Evolutionary conservation across 352 stramenopile genomes (phyloP), one percentile per base, ranked within the genome.

Genomic region (Elongisporangium anandrum): DNA sequence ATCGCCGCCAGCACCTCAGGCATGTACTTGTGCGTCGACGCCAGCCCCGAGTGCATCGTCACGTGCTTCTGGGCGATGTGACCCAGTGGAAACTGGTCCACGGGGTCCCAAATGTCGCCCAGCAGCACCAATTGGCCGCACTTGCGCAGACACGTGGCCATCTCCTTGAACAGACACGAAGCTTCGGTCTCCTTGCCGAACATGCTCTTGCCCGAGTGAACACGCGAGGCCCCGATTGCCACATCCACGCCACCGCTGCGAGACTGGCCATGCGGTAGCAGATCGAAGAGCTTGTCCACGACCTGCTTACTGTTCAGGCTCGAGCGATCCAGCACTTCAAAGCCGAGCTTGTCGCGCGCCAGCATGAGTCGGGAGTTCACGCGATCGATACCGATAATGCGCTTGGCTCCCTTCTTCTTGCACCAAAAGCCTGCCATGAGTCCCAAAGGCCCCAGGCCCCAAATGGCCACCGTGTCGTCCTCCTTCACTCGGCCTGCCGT

Each of bases 51-150:
- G 41, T 61, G 63, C 9, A 81, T 45, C 17, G 64, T 75, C 67
- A 79, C 26, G 34, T 81, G 70, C 55, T 81, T 81, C 50, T 74
- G 63, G 61, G 75, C 65, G 38, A 83, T 57, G 60, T 77, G 68
- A 17, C 70, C 71, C 29, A 83, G 64, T 2, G 73, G 73, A 51
- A 83, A 83, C 19, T 64, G 56, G 54, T 75, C 68, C 1, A 61
- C 61, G 13, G 59, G 52, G 19, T 61, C 65, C 16, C 73, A 29
- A 49, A 78, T 80, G 55, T 82, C 70, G 1, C 61, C 68, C 10
- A 82, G 58, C 22, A 79, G 52, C 20, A 22, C 62, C 0, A 80
- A n/a, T 24, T 60, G 66, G 1, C 72, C 69, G 50, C 52, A 77
- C 57, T 80, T 80, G 56, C 69, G 69, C 51, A 57, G 52, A 48